Base-by-base conservation (phyloP, 805 yeast species). In the Barnettozyma californica region DNA sequence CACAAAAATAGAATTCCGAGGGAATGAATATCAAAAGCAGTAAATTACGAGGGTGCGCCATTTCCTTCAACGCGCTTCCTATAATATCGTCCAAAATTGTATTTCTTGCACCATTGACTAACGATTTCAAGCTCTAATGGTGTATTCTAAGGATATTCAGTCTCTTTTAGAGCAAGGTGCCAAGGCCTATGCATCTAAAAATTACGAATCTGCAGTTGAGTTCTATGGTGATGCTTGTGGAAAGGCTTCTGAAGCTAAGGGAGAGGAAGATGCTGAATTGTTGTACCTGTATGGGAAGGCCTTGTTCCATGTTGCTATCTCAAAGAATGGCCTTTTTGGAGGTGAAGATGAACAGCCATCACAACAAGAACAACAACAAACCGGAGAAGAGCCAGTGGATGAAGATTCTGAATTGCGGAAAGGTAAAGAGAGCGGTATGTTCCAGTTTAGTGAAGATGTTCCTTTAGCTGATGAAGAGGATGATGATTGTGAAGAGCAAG, bases 231-330 rank as follows among this genome's bases (percentile, higher is more conserved):
- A 81, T 48, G 90, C 94, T 1, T 88, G 95, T 62, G 84, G 77
- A 49, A 52, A 64, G 39, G 74, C 68, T 54, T 75, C 80, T 44
- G 67, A 68, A 11, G 72, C 71, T 36, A 68, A 75, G 13, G 81
- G 78, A n/a, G 76, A 77, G 41, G 95, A 89, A 53, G 77, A 78
- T 52, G 84, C 94, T 5, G 87, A 87, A 52, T 71, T 88, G 55
- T 69, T 90, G 58, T 80, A 76, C 54, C 65, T 85, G 37, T 90
- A 90, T 55, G 97, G 96, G 2, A 81, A 82, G 62, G 81, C 96
- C 0, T 66, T 91, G 34, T 90, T 84, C 67, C 85, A 83, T 53
- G 77, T 79, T 35, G 97, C 91, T 0, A 85, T 87, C 9, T 69
- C 79, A 18, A 83, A 78, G 41, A 81, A 89, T 2, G 91, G 84